Percentiles rank a stretch among this genome's conserved stretches.
Conservation (phyloP, 306 rosid genomes). For the Cicer arietinum region DNA sequence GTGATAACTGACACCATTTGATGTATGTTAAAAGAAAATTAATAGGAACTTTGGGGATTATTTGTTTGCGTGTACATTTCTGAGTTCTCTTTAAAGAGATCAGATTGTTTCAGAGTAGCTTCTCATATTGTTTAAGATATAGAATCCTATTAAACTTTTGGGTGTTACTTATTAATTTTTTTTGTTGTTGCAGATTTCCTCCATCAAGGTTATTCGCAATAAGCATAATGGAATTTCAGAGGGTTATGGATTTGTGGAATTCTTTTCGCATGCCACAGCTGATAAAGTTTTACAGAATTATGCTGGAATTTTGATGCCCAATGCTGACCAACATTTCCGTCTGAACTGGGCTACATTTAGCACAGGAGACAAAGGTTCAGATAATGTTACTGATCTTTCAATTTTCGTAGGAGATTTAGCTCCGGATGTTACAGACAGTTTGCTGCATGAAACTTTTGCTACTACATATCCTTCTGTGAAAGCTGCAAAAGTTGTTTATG, state of each 20-base stretch:
- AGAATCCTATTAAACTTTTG: conserved; percentile 4
- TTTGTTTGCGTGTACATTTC: conserved; percentile 1
- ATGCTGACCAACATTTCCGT: conserved; percentile 87
- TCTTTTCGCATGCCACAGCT: conserved; percentile 76
- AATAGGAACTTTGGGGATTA: conserved; percentile 8
- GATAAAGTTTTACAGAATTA: conserved; percentile 87
- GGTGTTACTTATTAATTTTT: conserved; percentile 14
- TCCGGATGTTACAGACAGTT: conserved; percentile 88
- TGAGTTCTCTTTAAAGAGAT: conserved; percentile 7
- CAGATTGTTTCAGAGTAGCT: conserved; percentile 44
- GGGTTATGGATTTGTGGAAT: conserved; percentile 96
- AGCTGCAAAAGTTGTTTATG: conserved; percentile 97
- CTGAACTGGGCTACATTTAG: conserved; percentile 98
- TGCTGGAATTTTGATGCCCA: conserved; percentile 80
- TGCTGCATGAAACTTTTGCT: conserved; percentile 86
- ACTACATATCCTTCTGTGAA: conserved; percentile 87
- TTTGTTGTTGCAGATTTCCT: conserved; percentile 62
- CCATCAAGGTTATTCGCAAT: conserved; percentile 88
- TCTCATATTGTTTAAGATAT: conserved; percentile 12
- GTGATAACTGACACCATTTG: conserved; percentile 5
- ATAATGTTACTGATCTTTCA: conserved; percentile 93
- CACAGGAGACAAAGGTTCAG: conserved; percentile 87
- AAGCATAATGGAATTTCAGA: conserved; percentile 89
- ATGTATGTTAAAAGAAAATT: conserved; percentile 31
- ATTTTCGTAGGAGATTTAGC: conserved; percentile 99